A percentile compares a stretch with the other conserved stretches of the same genome.
Evolutionary conservation across 2,329 filamentous ascomycete species (phyloP).

Genomic region (Venturia effusa): DNA sequence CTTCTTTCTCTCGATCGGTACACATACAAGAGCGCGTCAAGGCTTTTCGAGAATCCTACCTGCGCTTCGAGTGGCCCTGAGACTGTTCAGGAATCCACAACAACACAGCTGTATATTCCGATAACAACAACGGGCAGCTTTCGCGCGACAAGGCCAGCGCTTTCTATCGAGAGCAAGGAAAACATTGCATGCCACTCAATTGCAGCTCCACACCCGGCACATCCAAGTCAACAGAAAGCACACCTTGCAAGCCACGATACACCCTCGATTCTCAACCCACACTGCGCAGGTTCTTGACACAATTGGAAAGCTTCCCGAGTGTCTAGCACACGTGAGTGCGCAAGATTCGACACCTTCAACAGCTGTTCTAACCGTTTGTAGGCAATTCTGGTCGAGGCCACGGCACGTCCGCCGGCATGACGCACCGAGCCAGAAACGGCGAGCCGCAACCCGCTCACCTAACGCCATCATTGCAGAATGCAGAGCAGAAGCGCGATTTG

Average conservation of each 20-base stretch:
- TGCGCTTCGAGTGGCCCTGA: neutral
- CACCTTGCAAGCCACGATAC: neutral
- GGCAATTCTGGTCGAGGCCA: neutral
- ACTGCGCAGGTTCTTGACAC: neutral
- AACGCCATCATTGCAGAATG: slow-evolving; percentile 11
- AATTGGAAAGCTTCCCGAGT: neutral
- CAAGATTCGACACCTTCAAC: neutral
- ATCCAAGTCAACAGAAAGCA: neutral
- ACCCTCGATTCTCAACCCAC: neutral
- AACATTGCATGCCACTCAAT: neutral
- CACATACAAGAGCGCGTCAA: neutral
- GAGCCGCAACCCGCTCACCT: slow-evolving; percentile 31
- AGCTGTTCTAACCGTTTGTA: neutral
- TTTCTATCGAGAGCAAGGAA: neutral
- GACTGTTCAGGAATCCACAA: neutral
- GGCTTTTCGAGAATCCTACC: neutral
- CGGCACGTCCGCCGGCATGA: slow-evolving; percentile 21
- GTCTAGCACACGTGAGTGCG: neutral
- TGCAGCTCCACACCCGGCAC: neutral
- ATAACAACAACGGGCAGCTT: neutral
- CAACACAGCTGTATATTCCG: neutral
- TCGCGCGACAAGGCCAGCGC: neutral
- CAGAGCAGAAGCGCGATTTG: slow-evolving; percentile 43
- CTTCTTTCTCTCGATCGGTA: neutral
- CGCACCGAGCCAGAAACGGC: slow-evolving; percentile 31